These are phyloP conservation scores for Naganishia onofrii DNA, from an alignment of 768 basidiomycete species.

Conservation along the genomic window DNA sequence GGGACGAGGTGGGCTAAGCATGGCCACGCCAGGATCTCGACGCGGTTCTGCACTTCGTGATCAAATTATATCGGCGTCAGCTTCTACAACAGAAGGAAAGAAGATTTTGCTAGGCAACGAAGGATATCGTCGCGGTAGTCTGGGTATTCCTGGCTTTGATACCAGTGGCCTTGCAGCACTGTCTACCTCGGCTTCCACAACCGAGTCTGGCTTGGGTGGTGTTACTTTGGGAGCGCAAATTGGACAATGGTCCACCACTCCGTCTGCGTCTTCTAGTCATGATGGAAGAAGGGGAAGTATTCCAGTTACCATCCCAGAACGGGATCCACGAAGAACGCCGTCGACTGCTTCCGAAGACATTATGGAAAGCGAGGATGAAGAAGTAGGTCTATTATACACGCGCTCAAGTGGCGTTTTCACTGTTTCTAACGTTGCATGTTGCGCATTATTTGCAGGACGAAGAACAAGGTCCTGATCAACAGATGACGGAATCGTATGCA, in stretches of 20 bases:
- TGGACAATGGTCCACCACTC: conserved; percentile 2
- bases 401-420: neutral
- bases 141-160: conserved; percentile 25
- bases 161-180: conserved; percentile 1
- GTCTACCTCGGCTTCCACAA: conserved; percentile 12
- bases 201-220: neutral
- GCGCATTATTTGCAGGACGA: neutral
- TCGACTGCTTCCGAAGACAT: conserved; percentile 24
- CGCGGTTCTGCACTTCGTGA: conserved; percentile 19
- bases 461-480: neutral
- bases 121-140: conserved; percentile 28
- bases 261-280: conserved; percentile 12
- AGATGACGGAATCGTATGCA: conserved; percentile 13
- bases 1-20: conserved; percentile 1
- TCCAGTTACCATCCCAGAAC: conserved; percentile 47
- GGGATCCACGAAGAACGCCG: conserved; percentile 27
- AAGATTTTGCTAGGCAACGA: conserved; percentile 27
- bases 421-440: neutral
- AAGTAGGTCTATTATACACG: conserved; percentile 27
- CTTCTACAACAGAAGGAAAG: conserved; percentile 27
- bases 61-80: conserved; percentile 8
- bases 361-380: conserved; percentile 27
- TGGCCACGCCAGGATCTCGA: conserved; percentile 16
- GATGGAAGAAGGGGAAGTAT: conserved; percentile 43
- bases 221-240: neutral